Base-by-base conservation (phyloP, 306 rosid species). In the Castanea crenata region DNA sequence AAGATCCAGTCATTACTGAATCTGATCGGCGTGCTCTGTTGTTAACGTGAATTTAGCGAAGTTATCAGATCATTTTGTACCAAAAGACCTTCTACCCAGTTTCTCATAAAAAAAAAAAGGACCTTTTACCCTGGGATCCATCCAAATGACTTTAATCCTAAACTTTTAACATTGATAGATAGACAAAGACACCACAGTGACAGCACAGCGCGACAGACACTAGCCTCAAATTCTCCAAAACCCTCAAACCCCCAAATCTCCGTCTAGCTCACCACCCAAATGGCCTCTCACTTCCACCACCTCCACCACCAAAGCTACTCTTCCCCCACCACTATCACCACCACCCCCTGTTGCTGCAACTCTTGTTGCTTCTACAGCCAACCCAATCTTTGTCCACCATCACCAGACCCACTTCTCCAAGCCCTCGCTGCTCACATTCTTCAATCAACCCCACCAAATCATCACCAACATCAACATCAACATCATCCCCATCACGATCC, bases 271-370 rank as follows among this genome's bases (percentile, higher is more conserved):
- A 27, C 20, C 68, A 4, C 80, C 80, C 71, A 29, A 74, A 94
- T 94, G 98, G 97, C 92, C 78, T 88, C 89, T 78, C 88, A 80
- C 79, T 76, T 4, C 69, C 81, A 70, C 65, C 83, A 71, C 64
- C 85, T 69, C 72, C 74, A 29, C 81, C 81, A 71, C 23, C 84
- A 73, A 19, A 79, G 4, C 56, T 88, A 6, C 75, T 78, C 75
- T 83, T 81, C 58, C 35, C 54, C 80, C 56, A 1, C 76, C 73
- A 27, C 81, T 56, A 20, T 58, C 70, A 31, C 86, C 65, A 44
- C 80, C 82, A 14, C 85, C 65, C 35, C 80, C 82, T 84, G 89
- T 78, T 84, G 51, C 77, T 81, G 88, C 80, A 82, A 61, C 78
- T 72, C 76, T 34, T 16, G 72, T 78, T 54, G 46, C 58, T 70